These are phyloP conservation scores for Farysia itapuensis DNA, from an alignment of 1,284 basidiomycete species.

Conservation along the genomic window DNA sequence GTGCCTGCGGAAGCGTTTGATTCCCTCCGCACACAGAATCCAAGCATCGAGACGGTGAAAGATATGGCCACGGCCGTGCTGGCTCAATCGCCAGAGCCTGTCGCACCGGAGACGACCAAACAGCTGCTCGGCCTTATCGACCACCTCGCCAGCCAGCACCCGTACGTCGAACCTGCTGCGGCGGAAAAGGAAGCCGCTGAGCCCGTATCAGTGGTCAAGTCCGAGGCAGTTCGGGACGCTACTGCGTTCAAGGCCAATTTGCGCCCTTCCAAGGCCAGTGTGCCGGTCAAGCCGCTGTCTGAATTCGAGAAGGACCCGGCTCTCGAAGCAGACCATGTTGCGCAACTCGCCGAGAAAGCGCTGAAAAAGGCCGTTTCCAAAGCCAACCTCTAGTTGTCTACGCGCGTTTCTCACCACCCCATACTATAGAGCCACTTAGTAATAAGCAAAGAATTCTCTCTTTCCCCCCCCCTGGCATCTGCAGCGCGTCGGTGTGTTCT, in stretches of 20 bases:
- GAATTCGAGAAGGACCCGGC: slow-evolving; percentile 32
- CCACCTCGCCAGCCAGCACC: slow-evolving; percentile 67
- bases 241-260: slow-evolving; percentile 72
- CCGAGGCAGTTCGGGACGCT: too few species aligned
- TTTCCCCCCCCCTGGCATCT: too few species aligned
- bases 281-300: slow-evolving; percentile 58
- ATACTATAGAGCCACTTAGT: too few species aligned
- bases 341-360: slow-evolving; percentile 3
- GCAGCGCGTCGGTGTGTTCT: too few species aligned
- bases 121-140: slow-evolving; percentile 66
- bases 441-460: too few species aligned
- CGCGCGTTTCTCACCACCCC: too few species aligned
- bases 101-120: slow-evolving; percentile 63
- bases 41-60: slow-evolving; percentile 59
- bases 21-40: slow-evolving; percentile 64
- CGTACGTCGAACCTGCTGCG: slow-evolving; percentile 62
- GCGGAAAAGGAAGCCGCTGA: slow-evolving; percentile 65
- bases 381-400: too few species aligned
- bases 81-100: slow-evolving; percentile 57
- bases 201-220: slow-evolving; percentile 66
- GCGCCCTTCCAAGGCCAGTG: slow-evolving; percentile 61
- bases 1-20: slow-evolving; percentile 65
- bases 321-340: slow-evolving; percentile 19
- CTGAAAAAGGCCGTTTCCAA: too few species aligned
- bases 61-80: slow-evolving; percentile 36